phyloP scores from a whole-genome alignment of 306 rosid genomes.

The Cyclanthera cordifolia region DNA sequence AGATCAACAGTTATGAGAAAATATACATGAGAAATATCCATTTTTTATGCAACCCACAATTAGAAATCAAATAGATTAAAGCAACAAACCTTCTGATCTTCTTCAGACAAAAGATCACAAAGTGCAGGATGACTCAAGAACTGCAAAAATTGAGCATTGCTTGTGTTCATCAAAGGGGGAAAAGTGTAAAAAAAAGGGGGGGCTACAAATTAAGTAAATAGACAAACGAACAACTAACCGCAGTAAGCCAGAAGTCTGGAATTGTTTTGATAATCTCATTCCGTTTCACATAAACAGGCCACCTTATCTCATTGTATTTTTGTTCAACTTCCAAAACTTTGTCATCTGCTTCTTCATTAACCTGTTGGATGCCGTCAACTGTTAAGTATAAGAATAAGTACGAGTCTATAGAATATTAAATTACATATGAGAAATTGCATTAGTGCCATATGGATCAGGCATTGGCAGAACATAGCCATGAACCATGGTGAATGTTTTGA shows the following conservation, averaged over 20 bases:
- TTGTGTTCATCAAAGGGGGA: not conserved
- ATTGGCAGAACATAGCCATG: slow-evolving; percentile 2
- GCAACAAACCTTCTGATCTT: slow-evolving; percentile 49
- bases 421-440: not conserved
- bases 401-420: not conserved
- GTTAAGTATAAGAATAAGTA: slow-evolving; percentile 5
- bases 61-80: not conserved
- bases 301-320: slow-evolving; percentile 55
- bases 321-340: slow-evolving; percentile 63
- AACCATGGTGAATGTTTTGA: not conserved
- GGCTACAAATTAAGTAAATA: not conserved
- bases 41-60: not conserved
- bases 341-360: slow-evolving; percentile 68
- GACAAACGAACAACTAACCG: slow-evolving; percentile 41
- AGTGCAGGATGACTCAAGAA: slow-evolving; percentile 84
- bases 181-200: not conserved
- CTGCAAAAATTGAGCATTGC: slow-evolving; percentile 31
- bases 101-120: slow-evolving; percentile 43
- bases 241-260: slow-evolving; percentile 86
- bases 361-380: slow-evolving; percentile 35
- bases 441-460: slow-evolving; percentile 3
- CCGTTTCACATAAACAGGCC: slow-evolving; percentile 53
- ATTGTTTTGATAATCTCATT: slow-evolving; percentile 53
- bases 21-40: not conserved
- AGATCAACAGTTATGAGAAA: slow-evolving; percentile 10